Evolutionary conservation across 768 basidiomycete species (phyloP).

Genomic region (Psilocybe cubensis): DNA sequence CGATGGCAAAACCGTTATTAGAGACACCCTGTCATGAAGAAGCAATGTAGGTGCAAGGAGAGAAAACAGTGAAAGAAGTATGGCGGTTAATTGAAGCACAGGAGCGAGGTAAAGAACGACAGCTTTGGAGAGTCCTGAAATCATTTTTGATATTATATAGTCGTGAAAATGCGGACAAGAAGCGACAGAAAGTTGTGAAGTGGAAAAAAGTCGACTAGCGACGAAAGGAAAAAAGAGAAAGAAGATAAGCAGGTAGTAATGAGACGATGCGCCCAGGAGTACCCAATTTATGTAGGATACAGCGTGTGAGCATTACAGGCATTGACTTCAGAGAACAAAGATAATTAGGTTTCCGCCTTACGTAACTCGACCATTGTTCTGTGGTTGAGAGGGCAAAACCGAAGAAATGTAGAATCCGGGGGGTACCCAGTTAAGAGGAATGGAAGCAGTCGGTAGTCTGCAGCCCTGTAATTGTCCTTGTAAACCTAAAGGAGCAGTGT

Average conservation of each 20-base stretch:
- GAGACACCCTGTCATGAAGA: constrained; percentile 62
- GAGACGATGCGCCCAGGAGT: constrained; percentile 1
- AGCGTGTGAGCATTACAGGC: not conserved
- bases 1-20: constrained; percentile 68
- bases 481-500: not conserved
- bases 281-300: constrained; percentile 15
- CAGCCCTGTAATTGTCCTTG: not conserved
- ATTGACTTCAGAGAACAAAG: constrained; percentile 24
- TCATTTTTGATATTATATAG: constrained; percentile 48
- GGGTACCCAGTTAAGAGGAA: not conserved
- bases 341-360: constrained; percentile 16
- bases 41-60: constrained; percentile 69
- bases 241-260: constrained; percentile 5
- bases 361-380: constrained; percentile 25
- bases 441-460: not conserved
- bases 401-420: constrained; percentile 6
- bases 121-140: constrained; percentile 70
- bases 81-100: constrained; percentile 63
- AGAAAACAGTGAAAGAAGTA: constrained; percentile 67
- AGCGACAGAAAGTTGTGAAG: constrained; percentile 4
- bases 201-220: constrained; percentile 26
- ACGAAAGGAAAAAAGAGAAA: constrained; percentile 11
- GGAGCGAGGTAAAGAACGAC: constrained; percentile 71
- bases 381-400: constrained; percentile 7
- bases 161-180: constrained; percentile 13